phyloP scores from a whole-genome alignment of 257 asterid species.

The Cinchona pubescens region DNA sequence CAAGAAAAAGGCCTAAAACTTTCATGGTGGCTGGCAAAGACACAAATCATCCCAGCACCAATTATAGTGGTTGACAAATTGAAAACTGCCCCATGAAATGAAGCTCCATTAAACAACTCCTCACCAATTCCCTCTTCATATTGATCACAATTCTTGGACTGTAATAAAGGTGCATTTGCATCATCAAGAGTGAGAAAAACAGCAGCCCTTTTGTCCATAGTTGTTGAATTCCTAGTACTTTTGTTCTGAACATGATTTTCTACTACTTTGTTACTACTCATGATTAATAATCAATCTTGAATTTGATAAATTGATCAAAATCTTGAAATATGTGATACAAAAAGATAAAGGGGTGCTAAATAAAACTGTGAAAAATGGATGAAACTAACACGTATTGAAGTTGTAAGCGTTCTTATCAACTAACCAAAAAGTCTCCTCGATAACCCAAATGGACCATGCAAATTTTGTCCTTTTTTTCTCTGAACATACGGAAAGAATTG shows the following conservation, averaged over 20 bases:
- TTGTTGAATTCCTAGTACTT: conserved; percentile 1
- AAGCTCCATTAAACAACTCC: conserved; percentile 44
- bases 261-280: not conserved
- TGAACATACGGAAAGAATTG: no score
- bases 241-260: not conserved
- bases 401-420: conserved; percentile 29
- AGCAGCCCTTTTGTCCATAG: conserved; percentile 24
- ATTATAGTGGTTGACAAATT: conserved; percentile 60
- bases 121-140: conserved; percentile 4
- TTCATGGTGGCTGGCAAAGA: conserved; percentile 67
- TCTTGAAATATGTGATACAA: not conserved
- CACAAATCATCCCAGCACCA: conserved; percentile 77
- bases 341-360: not conserved
- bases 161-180: conserved; percentile 37
- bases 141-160: conserved; percentile 17
- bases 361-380: no score
- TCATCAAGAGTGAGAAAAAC: conserved; percentile 22
- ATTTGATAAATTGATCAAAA: not conserved
- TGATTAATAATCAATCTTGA: no score
- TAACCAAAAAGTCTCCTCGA: not conserved
- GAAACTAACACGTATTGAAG: conserved; percentile 17
- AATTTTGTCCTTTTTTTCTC: no score
- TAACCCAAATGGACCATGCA: not conserved
- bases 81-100: conserved; percentile 53
- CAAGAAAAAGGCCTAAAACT: conserved; percentile 56